Conservation (phyloP, 2,329 filamentous ascomycete species). For the Neofusicoccum parvum region DNA sequence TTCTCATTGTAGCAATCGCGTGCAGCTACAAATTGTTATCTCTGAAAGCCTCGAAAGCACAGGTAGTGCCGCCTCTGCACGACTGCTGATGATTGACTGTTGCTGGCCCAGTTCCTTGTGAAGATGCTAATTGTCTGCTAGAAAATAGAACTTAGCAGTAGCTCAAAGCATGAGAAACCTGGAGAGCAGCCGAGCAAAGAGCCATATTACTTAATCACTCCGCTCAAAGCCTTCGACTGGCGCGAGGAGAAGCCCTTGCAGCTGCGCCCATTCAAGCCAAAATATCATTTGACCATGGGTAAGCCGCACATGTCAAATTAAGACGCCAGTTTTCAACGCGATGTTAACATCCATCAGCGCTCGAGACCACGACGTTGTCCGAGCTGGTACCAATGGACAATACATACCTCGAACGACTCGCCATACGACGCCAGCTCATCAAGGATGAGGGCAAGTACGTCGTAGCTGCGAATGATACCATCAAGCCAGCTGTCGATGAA, state of each 20-base stretch:
- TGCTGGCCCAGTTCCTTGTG: neutral
- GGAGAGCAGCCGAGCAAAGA: constrained; percentile 24
- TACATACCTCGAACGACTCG: constrained; percentile 57
- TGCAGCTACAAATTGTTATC: neutral
- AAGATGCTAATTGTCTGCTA: neutral
- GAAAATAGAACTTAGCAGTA: neutral
- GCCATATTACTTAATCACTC: constrained; percentile 46
- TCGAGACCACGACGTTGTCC: constrained; percentile 56
- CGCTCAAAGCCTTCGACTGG: constrained; percentile 56
- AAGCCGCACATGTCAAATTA: constrained; percentile 13
- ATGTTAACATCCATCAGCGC: constrained; percentile 41
- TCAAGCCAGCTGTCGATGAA: constrained; percentile 51
- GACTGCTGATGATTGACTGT: neutral
- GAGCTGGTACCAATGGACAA: constrained; percentile 62
- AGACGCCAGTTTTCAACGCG: neutral
- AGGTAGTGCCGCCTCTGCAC: neutral
- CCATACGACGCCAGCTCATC: constrained; percentile 53
- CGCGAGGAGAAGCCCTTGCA: constrained; percentile 54
- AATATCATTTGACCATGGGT: constrained; percentile 68
- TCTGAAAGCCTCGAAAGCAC: neutral
- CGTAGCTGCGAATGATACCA: constrained; percentile 33
- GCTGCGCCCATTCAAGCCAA: constrained; percentile 61
- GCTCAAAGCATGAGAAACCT: neutral
- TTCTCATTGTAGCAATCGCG: neutral
- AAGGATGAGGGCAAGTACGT: constrained; percentile 45